A percentile compares a stretch with the other conserved stretches of the same genome.
Evolutionary conservation across 2,329 filamentous ascomycete genomes (phyloP).

Genomic region (Pseudogymnoascus pannorum): DNA sequence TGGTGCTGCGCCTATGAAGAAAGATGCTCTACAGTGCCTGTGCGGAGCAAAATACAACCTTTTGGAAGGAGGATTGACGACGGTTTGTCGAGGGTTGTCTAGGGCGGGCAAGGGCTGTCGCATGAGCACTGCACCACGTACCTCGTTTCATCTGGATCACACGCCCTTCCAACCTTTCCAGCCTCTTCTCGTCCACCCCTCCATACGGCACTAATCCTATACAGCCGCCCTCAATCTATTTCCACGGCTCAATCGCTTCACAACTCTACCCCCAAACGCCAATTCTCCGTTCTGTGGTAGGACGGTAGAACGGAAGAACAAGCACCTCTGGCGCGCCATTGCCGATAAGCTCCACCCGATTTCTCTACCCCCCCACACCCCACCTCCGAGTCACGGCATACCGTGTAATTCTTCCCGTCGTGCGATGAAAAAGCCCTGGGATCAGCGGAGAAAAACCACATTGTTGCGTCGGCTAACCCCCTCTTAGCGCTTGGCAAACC

Average conservation of each 20-base stretch:
- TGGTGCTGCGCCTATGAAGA: background rate
- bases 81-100: background rate
- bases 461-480: background rate
- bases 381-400: background rate
- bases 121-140: background rate
- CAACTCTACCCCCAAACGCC: background rate
- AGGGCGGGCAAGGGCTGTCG: background rate
- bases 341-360: background rate
- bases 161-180: background rate
- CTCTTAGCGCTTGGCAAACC: background rate
- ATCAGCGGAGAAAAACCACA: background rate
- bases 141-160: background rate
- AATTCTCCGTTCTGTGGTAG: background rate
- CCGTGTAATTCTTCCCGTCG: background rate
- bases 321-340: background rate
- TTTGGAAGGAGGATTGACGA: background rate
- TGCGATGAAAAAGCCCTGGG: background rate
- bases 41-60: background rate
- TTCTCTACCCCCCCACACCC: background rate
- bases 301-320: background rate
- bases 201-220: background rate
- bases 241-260: background rate
- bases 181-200: background rate
- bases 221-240: background rate
- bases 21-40: background rate